Base-by-base conservation (phyloP, 352 stramenopile genomes). In the Pythium plurisporium region DNA sequence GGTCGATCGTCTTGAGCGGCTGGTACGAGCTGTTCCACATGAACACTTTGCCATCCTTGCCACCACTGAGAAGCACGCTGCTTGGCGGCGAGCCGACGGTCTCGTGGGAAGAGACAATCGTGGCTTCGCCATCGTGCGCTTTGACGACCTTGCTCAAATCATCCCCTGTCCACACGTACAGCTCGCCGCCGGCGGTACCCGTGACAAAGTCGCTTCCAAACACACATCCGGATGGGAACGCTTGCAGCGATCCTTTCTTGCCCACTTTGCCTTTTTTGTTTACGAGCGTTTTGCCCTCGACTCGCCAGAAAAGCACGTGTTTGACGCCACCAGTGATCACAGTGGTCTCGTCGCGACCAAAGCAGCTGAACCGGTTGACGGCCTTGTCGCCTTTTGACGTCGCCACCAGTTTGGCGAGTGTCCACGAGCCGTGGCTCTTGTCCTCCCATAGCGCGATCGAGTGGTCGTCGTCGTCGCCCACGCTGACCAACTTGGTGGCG, bases 381-480 rank as follows among this genome's bases (percentile, higher is more conserved):
- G 88, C 77, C 55, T 79, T 90, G 26, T 79, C 89, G 10, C 68
- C 85, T 46, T 90, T 91, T 44, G 79, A 73, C 14, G 59, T 69
- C 4, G 66, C 56, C 5, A 91, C 27, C n/a, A 87, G 60, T 37
- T 78, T 87, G n/a, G n/a, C n/a, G 30, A 82, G 69, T 8, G 65
- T 64, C 12, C 70, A 52, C n/a, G 65, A 48, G 15, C 72, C 73
- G 12, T 71, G 57, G 42, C 55, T 61, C 8, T 68, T 62, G 14
- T 56, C 59, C 7, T 64, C 64, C 53, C 94, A 95, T 4, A 96
- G 67, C 4, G 67, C 73, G n/a, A 96, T 46, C 10, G 69, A 67
- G 40, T 94, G 87, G 43, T 96, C 82, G 27, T 74, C 50, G 54
- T 94, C 87, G 70, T 94, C 86, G 3, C 87, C 87, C 23, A 92